Conservation (phyloP, 345 rosid genomes). For the Sisymbrium irio region DNA sequence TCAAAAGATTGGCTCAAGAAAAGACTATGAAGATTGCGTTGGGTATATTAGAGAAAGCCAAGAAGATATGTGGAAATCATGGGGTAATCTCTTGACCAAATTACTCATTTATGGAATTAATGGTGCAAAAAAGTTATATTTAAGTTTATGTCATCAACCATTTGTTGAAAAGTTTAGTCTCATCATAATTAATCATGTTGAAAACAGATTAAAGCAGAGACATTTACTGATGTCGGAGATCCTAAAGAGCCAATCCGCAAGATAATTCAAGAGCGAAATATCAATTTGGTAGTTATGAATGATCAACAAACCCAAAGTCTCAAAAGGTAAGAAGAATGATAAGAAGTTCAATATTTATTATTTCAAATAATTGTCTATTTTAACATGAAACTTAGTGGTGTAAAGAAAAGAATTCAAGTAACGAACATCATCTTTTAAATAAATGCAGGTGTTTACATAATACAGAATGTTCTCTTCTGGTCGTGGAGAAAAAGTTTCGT, state of each 20-base stretch:
- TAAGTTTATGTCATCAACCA: neutral
- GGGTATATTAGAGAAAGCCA: constrained; percentile 51
- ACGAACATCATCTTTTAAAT: neutral
- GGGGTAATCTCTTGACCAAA: constrained; percentile 37
- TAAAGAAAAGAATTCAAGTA: neutral
- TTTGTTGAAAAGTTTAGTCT: neutral
- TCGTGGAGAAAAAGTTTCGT: constrained; percentile 3
- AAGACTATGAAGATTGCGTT: constrained; percentile 32
- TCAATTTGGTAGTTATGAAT: constrained; percentile 36
- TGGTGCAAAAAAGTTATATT: neutral
- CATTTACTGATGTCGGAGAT: constrained; percentile 40
- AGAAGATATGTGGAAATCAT: constrained; percentile 39
- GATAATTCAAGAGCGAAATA: constrained; percentile 32
- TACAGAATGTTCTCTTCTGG: constrained; percentile 13
- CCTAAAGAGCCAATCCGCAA: constrained; percentile 34
- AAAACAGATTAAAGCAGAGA: constrained; percentile 46
- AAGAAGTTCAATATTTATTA: neutral
- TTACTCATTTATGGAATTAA: neutral
- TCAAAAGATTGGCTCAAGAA: constrained; percentile 24
- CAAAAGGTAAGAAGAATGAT: constrained; percentile 26
- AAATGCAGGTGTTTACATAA: constrained; percentile 23
- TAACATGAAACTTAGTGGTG: neutral
- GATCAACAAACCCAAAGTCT: constrained; percentile 25
- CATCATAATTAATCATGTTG: neutral
- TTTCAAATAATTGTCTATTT: neutral